Evolutionary conservation across 805 yeast species (phyloP).

Genomic region (Ogataea neopini): DNA sequence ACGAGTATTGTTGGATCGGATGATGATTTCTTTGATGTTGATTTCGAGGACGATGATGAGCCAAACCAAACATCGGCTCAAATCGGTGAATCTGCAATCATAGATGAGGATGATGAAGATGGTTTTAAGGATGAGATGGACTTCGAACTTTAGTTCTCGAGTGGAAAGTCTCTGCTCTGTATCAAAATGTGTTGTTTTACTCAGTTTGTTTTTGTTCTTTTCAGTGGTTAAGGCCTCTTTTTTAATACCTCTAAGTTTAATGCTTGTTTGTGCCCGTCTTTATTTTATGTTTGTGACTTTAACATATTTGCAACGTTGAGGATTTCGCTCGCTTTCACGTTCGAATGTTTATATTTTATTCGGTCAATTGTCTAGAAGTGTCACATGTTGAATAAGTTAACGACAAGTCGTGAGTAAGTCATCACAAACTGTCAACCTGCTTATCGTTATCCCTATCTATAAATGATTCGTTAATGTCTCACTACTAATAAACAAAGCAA

Average conservation of each 20-base stretch:
- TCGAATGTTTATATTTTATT: not conserved
- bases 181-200: not conserved
- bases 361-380: not conserved
- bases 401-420: not conserved
- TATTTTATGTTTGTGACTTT: not conserved
- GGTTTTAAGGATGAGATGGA: slow-evolving; percentile 39
- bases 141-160: slow-evolving; percentile 31
- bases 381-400: not conserved
- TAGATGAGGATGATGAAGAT: slow-evolving; percentile 39
- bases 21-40: slow-evolving; percentile 95
- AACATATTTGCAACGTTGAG: not conserved
- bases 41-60: slow-evolving; percentile 92
- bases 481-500: too few species aligned
- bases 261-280: not conserved
- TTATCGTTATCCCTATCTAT: too few species aligned
- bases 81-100: slow-evolving; percentile 35
- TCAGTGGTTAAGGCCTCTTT: not conserved
- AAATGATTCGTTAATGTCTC: too few species aligned
- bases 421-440: not conserved
- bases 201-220: not conserved
- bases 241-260: not conserved
- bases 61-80: slow-evolving; percentile 8
- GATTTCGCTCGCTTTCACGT: not conserved
- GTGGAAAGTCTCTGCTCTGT: not conserved
- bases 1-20: slow-evolving; percentile 84